Base-by-base conservation (phyloP, 345 rosid species). In the Pistacia vera region DNA sequence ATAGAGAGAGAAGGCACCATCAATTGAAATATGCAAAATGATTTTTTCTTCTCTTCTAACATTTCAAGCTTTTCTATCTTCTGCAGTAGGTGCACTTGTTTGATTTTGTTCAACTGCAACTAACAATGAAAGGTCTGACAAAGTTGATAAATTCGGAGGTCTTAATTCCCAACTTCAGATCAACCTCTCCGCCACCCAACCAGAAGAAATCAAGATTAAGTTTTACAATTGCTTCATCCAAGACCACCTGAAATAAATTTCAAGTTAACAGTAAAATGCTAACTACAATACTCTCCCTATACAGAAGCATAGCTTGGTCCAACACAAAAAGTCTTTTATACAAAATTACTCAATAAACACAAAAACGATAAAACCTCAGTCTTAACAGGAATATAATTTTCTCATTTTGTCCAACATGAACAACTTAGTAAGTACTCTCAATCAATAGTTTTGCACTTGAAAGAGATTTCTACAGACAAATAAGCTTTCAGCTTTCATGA, bases 121-220 rank as follows among this genome's bases (percentile, higher is more conserved):
- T 71, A 68, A 93, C 83, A 16, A 91, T 81, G 83, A 91, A 92
- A 17, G 99, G 99, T 79, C 87, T 90, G 72, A 87, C 92, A 52
- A 82, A 84, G 66, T 85, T 83, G 77, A 92, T 79, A 72, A 96
- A 92, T 41, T 92, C 88, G 5, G 92, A 84, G 71, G 97, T 91
- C 80, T 82, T 84, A 66, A 93, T 82, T 25, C 98, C 98, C 10
- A 93, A 93, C 95, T 96, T 96, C 85, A 93, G 80, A 87, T 93
- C 95, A 10, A 79, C 78, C 81, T 96, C 97, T 52, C 98, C 97
- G 22, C 99, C 98, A 28, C 97, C 98, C 76, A 93, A 85, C 99
- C 98, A 93, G 88, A 96, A 90, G 89, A 84, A 92, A 68, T 88
- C 87, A 0, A 97, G 97, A 67, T 71, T 81, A 62, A 93, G 97